A percentile compares a stretch with the other conserved stretches of the same genome.
These are phyloP conservation scores for Alternaria atra DNA, from an alignment of 2,329 filamentous ascomycete genomes.

Conservation along the genomic window DNA sequence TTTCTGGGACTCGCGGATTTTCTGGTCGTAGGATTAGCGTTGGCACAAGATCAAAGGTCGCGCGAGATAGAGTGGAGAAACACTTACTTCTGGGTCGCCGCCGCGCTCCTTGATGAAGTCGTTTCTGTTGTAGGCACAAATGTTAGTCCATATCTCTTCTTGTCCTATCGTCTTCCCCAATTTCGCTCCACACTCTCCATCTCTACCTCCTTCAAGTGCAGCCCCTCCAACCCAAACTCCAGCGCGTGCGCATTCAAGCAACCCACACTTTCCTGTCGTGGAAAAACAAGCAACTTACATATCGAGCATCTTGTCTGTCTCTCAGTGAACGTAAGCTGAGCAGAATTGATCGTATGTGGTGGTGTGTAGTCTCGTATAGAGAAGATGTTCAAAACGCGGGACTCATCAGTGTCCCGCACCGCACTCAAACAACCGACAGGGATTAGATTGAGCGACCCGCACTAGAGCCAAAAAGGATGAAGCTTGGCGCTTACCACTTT, in stretches of 20 bases:
- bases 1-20: slow-evolving; percentile 90
- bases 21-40: slow-evolving; percentile 39
- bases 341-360: slow-evolving; percentile 25
- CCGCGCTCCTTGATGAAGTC: slow-evolving; percentile 77
- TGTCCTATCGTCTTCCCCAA: neutral
- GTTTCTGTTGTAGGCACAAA: slow-evolving; percentile 50
- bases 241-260: neutral
- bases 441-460: slow-evolving; percentile 12
- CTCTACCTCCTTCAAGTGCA: neutral
- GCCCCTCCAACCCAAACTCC: slow-evolving; percentile 6
- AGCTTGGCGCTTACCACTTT: neutral
- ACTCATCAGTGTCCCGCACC: slow-evolving; percentile 20
- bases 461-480: slow-evolving; percentile 3
- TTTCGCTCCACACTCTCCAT: neutral
- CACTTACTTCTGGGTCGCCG: slow-evolving; percentile 76
- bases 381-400: slow-evolving; percentile 11
- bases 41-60: neutral
- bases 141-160: slow-evolving; percentile 19
- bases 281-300: slow-evolving; percentile 25
- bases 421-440: slow-evolving; percentile 13
- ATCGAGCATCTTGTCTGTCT: slow-evolving; percentile 41
- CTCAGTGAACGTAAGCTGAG: neutral
- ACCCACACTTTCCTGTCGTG: neutral
- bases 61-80: neutral
- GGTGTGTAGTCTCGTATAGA: slow-evolving; percentile 8